Conservation (phyloP, 345 rosid species). For the Lepidium sativum region DNA sequence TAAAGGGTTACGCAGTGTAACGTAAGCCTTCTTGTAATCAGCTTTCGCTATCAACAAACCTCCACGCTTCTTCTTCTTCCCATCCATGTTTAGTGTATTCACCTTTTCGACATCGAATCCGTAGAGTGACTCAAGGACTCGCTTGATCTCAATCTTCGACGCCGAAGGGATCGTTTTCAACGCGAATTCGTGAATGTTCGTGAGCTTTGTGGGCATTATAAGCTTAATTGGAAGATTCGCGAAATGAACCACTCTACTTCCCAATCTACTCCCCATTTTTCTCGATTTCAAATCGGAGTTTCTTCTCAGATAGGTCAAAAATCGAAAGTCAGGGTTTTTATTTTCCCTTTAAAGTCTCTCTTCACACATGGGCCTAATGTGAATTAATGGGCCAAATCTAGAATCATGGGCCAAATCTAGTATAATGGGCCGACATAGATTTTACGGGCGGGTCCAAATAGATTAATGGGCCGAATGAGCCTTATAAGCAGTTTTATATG, state of each 20-base stretch:
- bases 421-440: no score
- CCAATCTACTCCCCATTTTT: constrained; percentile 64
- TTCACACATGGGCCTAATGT: no score
- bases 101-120: constrained; percentile 86
- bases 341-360: neutral
- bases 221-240: constrained; percentile 84
- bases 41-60: constrained; percentile 70
- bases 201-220: constrained; percentile 49
- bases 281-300: neutral
- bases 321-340: neutral
- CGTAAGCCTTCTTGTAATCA: constrained; percentile 90
- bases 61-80: constrained; percentile 82
- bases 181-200: constrained; percentile 63
- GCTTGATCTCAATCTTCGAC: constrained; percentile 90
- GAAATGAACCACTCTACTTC: constrained; percentile 70
- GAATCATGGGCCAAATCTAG: neutral
- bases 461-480: constrained; percentile 8
- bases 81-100: constrained; percentile 88
- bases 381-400: neutral
- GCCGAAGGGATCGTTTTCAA: constrained; percentile 82
- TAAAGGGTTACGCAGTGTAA: constrained; percentile 51
- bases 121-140: constrained; percentile 83
- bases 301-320: neutral
- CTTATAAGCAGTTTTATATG: neutral
- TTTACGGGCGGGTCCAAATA: no score